Evolutionary conservation across 2,329 filamentous ascomycete genomes (phyloP), one percentile per base, ranked within the genome.

Genomic region (Alternaria sp.): DNA sequence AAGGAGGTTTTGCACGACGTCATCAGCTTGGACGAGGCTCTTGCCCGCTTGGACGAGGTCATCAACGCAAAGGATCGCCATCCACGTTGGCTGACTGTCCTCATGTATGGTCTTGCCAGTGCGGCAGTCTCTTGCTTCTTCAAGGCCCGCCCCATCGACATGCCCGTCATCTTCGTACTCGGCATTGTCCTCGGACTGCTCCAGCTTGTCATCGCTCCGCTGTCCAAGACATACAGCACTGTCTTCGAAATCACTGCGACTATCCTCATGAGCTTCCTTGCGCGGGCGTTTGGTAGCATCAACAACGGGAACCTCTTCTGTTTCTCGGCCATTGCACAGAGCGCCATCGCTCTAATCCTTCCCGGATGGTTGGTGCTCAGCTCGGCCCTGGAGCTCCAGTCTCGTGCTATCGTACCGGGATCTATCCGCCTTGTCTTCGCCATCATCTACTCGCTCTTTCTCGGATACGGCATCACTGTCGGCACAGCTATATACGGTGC

Each of bases 61-160:
- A 86, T 87, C 72, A 82, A 82, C 26, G 81, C 84, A n/a, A 84
- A 84, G 45, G 83, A 85, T 58, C 88, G 88, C 67, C 89, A 82
- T 70, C 79, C 76, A 20, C 73, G 75, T 11, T 82, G 80, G 79
- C 63, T 81, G 5, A 77, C 80, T 8, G 87, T 96, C 3, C 77
- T 90, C 4, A 82, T 93, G 59, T 94, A 92, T 69, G 93, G 93
- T 0, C 80, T 94, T 12, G 92, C 92, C 0, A 92, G 90, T 23
- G 89, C 88, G 1, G 87, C 85, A 6, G 92, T 95, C 1, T 92
- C 91, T 0, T 91, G 91, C 0, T 95, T 96, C 14, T 96, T 95
- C 75, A 84, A 89, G 55, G 92, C 90, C 3, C 87, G 92, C 2
- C 87, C 90, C 50, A 90, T 94, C 70, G 93, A 96, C 75, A 83